Evolutionary conservation across 495 filamentous ascomycete genomes (phyloP).

Genomic region (Zalerion maritima): DNA sequence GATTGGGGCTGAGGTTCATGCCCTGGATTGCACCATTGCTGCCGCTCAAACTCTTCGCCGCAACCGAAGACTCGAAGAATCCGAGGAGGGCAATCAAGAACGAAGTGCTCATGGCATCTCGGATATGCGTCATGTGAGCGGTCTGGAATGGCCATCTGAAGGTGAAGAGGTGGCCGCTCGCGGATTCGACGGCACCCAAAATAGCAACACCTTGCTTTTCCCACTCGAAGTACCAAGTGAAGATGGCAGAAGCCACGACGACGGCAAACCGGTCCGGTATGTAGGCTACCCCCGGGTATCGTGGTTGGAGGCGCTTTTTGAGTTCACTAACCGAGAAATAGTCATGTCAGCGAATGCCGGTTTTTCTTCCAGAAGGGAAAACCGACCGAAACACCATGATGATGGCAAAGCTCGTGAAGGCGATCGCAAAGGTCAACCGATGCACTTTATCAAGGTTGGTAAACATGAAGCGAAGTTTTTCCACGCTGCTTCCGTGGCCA

Average conservation of each 20-base stretch:
- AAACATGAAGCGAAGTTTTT: slow-evolving; percentile 70
- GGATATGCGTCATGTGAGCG: slow-evolving; percentile 61
- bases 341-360: too few relatives aligned
- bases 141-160: slow-evolving; percentile 77
- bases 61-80: slow-evolving; percentile 98
- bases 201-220: slow-evolving; percentile 67
- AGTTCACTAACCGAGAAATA: slow-evolving; percentile 40
- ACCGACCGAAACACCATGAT: slow-evolving; percentile 71
- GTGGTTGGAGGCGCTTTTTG: slow-evolving; percentile 69
- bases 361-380: too few relatives aligned
- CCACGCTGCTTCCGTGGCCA: slow-evolving; percentile 67
- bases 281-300: slow-evolving; percentile 70
- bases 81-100: slow-evolving; percentile 90
- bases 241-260: slow-evolving; percentile 69
- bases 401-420: slow-evolving; percentile 64
- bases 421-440: slow-evolving; percentile 56
- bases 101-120: slow-evolving; percentile 78
- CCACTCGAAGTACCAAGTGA: slow-evolving; percentile 71
- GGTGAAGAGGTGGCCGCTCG: slow-evolving; percentile 49
- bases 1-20: slow-evolving; percentile 74
- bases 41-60: slow-evolving; percentile 72
- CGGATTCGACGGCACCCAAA: slow-evolving; percentile 63
- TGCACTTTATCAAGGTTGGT: slow-evolving; percentile 51
- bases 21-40: slow-evolving; percentile 50
- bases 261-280: slow-evolving; percentile 86